Base-by-base conservation (phyloP, 257 asterid species). In the Buddleja alternifolia region DNA sequence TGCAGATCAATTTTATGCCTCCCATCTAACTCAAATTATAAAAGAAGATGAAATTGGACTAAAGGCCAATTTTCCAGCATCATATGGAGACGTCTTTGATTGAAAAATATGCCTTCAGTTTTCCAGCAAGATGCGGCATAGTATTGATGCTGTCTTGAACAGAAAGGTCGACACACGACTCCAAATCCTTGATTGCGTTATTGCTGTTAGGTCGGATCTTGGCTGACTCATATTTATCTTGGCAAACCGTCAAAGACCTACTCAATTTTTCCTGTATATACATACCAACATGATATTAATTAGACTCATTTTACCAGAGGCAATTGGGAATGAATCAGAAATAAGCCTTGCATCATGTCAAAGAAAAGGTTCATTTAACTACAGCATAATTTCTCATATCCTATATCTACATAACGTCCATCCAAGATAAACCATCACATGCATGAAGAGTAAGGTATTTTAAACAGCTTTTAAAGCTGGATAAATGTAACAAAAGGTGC, bases 161-260 rank as follows among this genome's bases (percentile, higher is more conserved):
- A 0, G 84, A 71, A 53, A 59, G 82, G 54, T 81, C 80, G 12
- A 84, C 89, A 47, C 89, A 84, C 0, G 84, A 78, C 72, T 84
- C 86, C 54, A 84, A 75, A 63, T 51, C 74, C 67, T 48, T 64
- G 62, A 62, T 67, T 8, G 74, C 75, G 23, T 56, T 63, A 39
- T 74, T 60, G 39, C 60, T 55, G 70, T 62, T 73, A 60, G 54
- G 58, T 72, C 75, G 84, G 73, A 69, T 41, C 50, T 78, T 84
- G 21, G 83, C 80, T 0, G 77, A 20, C 74, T 84, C 86, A 61
- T 73, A 71, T 71, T 74, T 78, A 79, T 84, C 84, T 56, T 84
- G 86, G 77, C 89, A 84, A 51, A 84, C 89, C 81, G 61, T 76
- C 69, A 84, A 63, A 63, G 86, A 70, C 47, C 89, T 72, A 21